Percentiles rank a stretch among this genome's conserved stretches.
These are phyloP conservation scores for Pezicula neosporulosa DNA, from an alignment of 2,329 filamentous ascomycete genomes.

Conservation along the genomic window DNA sequence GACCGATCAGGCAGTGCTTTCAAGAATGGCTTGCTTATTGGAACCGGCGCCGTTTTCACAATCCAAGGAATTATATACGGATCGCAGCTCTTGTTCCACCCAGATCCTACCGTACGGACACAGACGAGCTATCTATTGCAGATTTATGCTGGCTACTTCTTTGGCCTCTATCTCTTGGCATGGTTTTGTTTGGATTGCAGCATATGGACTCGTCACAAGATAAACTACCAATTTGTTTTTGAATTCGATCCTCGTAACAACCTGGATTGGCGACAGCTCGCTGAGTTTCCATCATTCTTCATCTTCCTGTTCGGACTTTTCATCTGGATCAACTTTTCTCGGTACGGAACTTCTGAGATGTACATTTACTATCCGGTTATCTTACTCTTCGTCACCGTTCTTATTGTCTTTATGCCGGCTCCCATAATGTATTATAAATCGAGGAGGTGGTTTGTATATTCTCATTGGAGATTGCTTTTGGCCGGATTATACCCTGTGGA, in stretches of 20 bases:
- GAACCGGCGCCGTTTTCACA: slow-evolving; percentile 59
- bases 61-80: slow-evolving; percentile 62
- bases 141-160: slow-evolving; percentile 71
- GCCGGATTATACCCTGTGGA: slow-evolving; percentile 91
- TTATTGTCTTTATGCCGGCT: slow-evolving; percentile 73
- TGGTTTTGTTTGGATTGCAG: slow-evolving; percentile 85
- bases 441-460: slow-evolving; percentile 82
- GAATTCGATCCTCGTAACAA: slow-evolving; percentile 87
- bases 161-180: slow-evolving; percentile 74
- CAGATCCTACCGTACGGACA: slow-evolving; percentile 41
- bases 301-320: slow-evolving; percentile 73
- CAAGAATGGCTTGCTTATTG: slow-evolving; percentile 60
- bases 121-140: slow-evolving; percentile 69
- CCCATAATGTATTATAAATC: slow-evolving; percentile 72
- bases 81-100: slow-evolving; percentile 42
- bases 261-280: slow-evolving; percentile 84
- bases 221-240: slow-evolving; percentile 97
- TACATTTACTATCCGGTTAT: slow-evolving; percentile 86
- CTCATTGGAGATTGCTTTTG: slow-evolving; percentile 82
- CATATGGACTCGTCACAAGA: slow-evolving; percentile 77
- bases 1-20: slow-evolving; percentile 54
- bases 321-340: slow-evolving; percentile 85
- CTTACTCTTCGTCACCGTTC: slow-evolving; percentile 63
- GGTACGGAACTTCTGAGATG: slow-evolving; percentile 61
- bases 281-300: slow-evolving; percentile 84